Percentiles rank a stretch among this genome's conserved stretches.
These are phyloP conservation scores for Vinca major DNA, from an alignment of 305 asterid species.

Conservation along the genomic window DNA sequence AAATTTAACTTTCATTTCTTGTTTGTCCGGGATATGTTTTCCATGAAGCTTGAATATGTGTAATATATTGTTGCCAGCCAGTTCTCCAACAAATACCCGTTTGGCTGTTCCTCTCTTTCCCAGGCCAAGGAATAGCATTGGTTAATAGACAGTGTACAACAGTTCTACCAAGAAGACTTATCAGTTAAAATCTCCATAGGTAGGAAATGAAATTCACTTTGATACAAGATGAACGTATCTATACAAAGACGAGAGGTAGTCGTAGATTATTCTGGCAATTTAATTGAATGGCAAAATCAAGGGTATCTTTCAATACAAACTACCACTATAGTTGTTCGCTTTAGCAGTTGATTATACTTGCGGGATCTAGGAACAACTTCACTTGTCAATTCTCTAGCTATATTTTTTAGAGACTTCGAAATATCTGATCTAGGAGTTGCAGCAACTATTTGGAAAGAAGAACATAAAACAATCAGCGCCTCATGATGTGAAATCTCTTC, in stretches of 20 bases:
- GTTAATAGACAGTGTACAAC: neutral
- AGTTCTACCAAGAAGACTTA: neutral
- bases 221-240: neutral
- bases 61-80: neutral
- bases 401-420: neutral
- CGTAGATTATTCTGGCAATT: neutral
- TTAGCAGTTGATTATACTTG: neutral
- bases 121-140: neutral
- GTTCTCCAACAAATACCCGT: too few relatives aligned
- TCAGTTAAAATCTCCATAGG: neutral
- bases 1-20: neutral
- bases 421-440: neutral
- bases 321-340: too few relatives aligned
- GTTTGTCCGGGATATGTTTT: neutral
- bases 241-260: neutral
- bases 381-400: neutral
- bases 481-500: neutral
- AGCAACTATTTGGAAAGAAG: constrained; percentile 6
- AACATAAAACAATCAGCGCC: neutral
- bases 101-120: neutral
- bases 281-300: neutral
- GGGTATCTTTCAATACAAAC: neutral
- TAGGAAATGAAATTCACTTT: neutral
- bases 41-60: neutral
- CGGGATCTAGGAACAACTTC: neutral